These are phyloP conservation scores for Neofusicoccum ribis DNA, from an alignment of 2,329 filamentous ascomycete genomes.

Conservation along the genomic window DNA sequence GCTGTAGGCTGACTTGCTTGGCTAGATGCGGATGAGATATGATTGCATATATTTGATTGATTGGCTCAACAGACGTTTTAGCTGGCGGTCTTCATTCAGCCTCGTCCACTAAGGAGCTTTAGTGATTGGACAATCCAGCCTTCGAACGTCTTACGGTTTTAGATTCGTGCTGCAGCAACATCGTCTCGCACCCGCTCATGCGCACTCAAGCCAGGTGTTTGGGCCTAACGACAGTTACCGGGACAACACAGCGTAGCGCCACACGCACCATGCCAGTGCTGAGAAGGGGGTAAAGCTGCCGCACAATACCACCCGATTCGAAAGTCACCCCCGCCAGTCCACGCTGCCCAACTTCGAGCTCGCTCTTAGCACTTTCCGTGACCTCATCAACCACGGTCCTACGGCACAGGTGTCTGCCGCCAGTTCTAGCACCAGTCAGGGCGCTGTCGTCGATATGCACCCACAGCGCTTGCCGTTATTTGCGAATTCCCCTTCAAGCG, in stretches of 20 bases:
- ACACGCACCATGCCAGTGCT: conserved; percentile 13
- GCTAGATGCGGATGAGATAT: neutral
- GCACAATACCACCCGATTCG: conserved; percentile 1
- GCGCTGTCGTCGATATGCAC: conserved; percentile 10
- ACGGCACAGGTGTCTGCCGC: neutral
- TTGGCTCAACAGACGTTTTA: too few species aligned
- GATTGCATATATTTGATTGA: too few species aligned
- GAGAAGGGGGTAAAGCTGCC: conserved; percentile 16
- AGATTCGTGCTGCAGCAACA: neutral
- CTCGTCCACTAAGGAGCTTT: too few species aligned
- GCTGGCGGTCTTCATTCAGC: too few species aligned
- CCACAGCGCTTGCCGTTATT: conserved; percentile 11
- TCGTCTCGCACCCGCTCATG: conserved; percentile 29
- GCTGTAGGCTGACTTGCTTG: conserved; percentile 29
- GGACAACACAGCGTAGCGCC: conserved; percentile 2
- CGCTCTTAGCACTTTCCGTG: conserved; percentile 12
- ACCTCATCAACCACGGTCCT: conserved; percentile 11
- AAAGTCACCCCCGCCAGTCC: conserved; percentile 2
- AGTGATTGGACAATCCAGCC: too few species aligned
- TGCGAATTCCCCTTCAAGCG: neutral
- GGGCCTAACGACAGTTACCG: neutral
- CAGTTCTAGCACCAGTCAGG: conserved; percentile 3
- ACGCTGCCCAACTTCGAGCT: conserved; percentile 18
- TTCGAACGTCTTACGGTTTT: too few species aligned
- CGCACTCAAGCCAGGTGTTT: conserved; percentile 41